Conservation (phyloP, 2,329 filamentous ascomycete species). For the Penicillium sp. region DNA sequence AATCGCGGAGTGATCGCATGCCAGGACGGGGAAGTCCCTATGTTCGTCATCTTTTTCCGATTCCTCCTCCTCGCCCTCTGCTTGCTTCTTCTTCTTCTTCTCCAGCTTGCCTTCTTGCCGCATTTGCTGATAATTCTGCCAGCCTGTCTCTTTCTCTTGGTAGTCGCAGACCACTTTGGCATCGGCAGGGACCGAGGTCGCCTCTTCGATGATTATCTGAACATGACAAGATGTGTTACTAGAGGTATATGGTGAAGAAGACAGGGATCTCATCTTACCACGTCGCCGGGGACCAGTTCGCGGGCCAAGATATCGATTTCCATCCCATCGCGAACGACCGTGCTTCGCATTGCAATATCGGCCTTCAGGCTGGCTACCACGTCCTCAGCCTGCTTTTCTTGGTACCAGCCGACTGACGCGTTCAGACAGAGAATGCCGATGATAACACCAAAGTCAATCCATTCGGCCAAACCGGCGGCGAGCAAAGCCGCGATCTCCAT, state of each 20-base stretch:
- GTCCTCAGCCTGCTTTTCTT: slow-evolving; percentile 80
- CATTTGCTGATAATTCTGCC: slow-evolving; percentile 68
- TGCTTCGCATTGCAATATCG: slow-evolving; percentile 75
- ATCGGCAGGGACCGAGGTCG: slow-evolving; percentile 72
- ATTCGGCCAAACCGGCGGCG: slow-evolving; percentile 73
- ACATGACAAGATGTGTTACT: slow-evolving; percentile 19
- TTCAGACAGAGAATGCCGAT: slow-evolving; percentile 75
- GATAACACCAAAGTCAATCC: slow-evolving; percentile 79
- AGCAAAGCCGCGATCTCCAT: slow-evolving; percentile 78
- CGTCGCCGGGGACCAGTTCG: slow-evolving; percentile 77
- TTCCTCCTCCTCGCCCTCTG: slow-evolving; percentile 48
- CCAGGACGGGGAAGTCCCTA: slow-evolving; percentile 68
- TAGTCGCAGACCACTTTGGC: slow-evolving; percentile 73
- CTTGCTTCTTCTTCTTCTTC: slow-evolving; percentile 57
- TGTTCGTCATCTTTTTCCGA: slow-evolving; percentile 22
- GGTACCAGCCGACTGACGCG: slow-evolving; percentile 77
- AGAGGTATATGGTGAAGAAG: not conserved
- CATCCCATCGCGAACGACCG: slow-evolving; percentile 67
- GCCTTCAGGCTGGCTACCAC: slow-evolving; percentile 76
- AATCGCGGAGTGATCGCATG: slow-evolving; percentile 79
- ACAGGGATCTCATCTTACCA: slow-evolving; percentile 54
- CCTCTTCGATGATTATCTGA: slow-evolving; percentile 72
- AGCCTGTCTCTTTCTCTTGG: slow-evolving; percentile 65
- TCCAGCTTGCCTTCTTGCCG: slow-evolving; percentile 64
- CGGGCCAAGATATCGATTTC: slow-evolving; percentile 70